phyloP scores from a whole-genome alignment of 148 eudicot species.

The Mesembryanthemum crystallinum region DNA sequence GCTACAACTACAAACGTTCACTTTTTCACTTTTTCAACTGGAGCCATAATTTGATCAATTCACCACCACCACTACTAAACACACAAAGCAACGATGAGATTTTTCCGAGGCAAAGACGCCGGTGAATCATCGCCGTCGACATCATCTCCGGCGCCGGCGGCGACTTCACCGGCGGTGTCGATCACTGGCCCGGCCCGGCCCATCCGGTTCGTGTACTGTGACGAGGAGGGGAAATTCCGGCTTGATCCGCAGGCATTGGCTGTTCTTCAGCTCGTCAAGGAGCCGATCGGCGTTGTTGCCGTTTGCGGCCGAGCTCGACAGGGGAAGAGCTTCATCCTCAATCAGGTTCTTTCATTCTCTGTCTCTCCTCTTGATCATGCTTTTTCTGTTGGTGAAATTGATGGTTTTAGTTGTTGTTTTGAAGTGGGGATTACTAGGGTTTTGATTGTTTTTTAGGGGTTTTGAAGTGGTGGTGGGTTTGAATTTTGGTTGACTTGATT shows the following conservation, averaged over 20 bases:
- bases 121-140: constrained; percentile 37
- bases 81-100: constrained; percentile 5
- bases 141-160: constrained; percentile 13
- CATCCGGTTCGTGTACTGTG: constrained; percentile 79
- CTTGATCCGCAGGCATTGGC: constrained; percentile 95
- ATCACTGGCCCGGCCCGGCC: constrained; percentile 75
- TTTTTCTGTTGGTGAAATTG: background rate
- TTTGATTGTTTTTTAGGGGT: background rate
- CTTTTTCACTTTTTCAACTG: background rate
- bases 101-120: constrained; percentile 30
- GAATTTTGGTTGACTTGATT: constrained; percentile 15
- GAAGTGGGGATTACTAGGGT: background rate
- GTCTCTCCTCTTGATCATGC: background rate
- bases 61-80: background rate
- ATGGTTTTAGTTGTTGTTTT: background rate
- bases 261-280: constrained; percentile 78
- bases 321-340: constrained; percentile 84
- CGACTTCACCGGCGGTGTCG: background rate
- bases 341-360: constrained; percentile 58
- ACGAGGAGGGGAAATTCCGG: constrained; percentile 68
- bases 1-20: background rate
- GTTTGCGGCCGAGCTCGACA: constrained; percentile 98
- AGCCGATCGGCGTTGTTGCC: constrained; percentile 83
- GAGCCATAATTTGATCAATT: background rate
- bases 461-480: background rate